Evolutionary conservation across 75 land plant genomes (phyloP).

Genomic region (Picea sitchensis): DNA sequence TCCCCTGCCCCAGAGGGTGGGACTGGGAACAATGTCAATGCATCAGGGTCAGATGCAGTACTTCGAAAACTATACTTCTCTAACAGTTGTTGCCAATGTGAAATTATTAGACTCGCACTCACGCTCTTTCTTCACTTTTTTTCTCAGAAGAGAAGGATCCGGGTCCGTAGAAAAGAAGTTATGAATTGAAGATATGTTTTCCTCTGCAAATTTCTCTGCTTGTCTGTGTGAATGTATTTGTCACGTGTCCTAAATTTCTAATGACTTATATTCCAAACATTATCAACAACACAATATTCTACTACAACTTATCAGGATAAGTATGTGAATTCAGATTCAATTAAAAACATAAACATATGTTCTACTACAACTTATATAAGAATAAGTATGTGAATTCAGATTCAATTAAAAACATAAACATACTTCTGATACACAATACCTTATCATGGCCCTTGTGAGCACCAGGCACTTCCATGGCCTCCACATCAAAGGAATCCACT

Average conservation of each 20-base stretch:
- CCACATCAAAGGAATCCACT: slow-evolving; percentile 72
- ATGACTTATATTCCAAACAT: neutral
- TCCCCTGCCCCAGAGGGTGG: too few relatives aligned
- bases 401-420: neutral
- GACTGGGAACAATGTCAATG: too few relatives aligned
- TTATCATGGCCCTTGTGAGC: slow-evolving; percentile 32
- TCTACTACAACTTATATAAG: neutral
- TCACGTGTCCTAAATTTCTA: neutral
- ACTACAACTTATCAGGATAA: neutral
- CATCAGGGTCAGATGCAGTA: too few relatives aligned
- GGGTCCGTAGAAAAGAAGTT: too few relatives aligned
- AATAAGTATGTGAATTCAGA: neutral
- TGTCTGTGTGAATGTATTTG: neutral
- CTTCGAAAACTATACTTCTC: too few relatives aligned
- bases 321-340: neutral
- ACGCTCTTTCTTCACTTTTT: too few relatives aligned
- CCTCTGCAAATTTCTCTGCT: too few relatives aligned
- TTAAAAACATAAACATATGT: neutral
- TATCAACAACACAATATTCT: neutral
- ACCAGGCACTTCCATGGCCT: slow-evolving; percentile 54
- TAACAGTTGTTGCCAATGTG: too few relatives aligned
- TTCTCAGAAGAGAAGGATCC: too few relatives aligned
- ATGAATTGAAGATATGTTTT: neutral
- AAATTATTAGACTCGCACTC: too few relatives aligned
- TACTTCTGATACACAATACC: slow-evolving; percentile 16